Conservation (phyloP, 2,329 filamentous ascomycete species). For the Chrysoporthe puriensis region DNA sequence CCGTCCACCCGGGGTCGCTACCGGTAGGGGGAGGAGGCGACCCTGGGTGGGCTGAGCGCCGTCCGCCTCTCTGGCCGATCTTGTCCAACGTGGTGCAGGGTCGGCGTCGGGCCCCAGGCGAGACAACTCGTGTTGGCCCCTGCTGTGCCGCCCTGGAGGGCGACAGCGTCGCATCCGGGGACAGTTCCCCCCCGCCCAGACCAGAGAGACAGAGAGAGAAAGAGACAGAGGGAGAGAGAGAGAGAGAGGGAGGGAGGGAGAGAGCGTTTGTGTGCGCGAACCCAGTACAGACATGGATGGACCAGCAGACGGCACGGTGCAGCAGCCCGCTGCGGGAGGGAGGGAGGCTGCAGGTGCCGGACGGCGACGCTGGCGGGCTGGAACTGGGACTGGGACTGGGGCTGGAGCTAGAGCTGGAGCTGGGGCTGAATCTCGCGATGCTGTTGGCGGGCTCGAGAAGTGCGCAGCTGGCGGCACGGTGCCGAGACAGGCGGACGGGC, state of each 20-base stretch:
- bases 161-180: not conserved
- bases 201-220: too few species aligned
- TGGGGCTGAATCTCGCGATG: not conserved
- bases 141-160: not conserved
- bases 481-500: slow-evolving; percentile 27
- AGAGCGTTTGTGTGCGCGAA: too few species aligned
- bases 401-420: not conserved
- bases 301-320: not conserved
- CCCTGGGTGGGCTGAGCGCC: slow-evolving; percentile 5
- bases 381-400: not conserved
- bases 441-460: not conserved
- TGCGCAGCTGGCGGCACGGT: slow-evolving; percentile 15
- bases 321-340: not conserved
- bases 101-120: not conserved
- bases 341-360: not conserved
- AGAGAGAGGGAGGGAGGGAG: too few species aligned
- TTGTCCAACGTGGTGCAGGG: slow-evolving; percentile 10
- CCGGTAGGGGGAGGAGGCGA: not conserved
- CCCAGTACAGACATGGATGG: not conserved
- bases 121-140: slow-evolving; percentile 12
- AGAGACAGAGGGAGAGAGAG: too few species aligned
- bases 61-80: slow-evolving; percentile 8
- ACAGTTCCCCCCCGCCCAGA: not conserved
- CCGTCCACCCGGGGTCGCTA: slow-evolving; percentile 1
- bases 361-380: not conserved